Evolutionary conservation across 345 rosid species (phyloP).

Genomic region (Durio zibethinus): DNA sequence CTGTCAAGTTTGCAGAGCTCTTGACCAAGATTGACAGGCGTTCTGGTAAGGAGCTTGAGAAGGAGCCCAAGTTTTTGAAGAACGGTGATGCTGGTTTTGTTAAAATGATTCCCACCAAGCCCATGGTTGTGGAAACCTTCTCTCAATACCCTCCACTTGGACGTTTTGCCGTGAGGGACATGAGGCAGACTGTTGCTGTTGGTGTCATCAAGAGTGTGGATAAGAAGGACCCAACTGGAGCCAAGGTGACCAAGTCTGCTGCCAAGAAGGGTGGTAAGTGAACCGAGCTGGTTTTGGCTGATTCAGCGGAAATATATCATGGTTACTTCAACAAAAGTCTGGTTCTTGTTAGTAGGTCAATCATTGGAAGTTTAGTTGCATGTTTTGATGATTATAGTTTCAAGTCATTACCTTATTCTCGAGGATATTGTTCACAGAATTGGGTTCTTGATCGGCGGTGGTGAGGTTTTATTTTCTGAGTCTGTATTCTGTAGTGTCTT

Average conservation of each 20-base stretch:
- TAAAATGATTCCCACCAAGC: slow-evolving; percentile 83
- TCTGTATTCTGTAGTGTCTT: no score
- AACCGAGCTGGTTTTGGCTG: slow-evolving; percentile 24
- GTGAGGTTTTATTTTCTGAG: no score
- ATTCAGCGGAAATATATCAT: background rate
- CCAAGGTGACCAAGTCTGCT: no score
- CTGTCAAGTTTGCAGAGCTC: no score
- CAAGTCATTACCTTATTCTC: slow-evolving; percentile 10
- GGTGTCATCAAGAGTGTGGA: no score
- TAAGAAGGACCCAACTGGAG: no score
- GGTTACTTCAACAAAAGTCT: slow-evolving; percentile 14
- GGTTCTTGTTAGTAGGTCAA: background rate
- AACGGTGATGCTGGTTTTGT: slow-evolving; percentile 72
- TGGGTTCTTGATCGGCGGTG: slow-evolving; percentile 56
- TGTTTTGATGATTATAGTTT: slow-evolving; percentile 12
- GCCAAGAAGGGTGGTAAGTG: slow-evolving; percentile 78
- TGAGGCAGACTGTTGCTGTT: no score
- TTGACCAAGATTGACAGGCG: no score
- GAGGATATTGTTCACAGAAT: slow-evolving; percentile 32
- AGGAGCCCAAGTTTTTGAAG: no score
- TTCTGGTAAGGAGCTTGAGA: no score
- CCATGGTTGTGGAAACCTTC: slow-evolving; percentile 88
- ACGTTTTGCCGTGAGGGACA: slow-evolving; percentile 81
- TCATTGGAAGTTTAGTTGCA: background rate
- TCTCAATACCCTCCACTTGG: slow-evolving; percentile 74